Percentiles rank a stretch among this genome's conserved stretches.
Evolutionary conservation across 345 rosid species (phyloP).

Genomic region (Eucalyptus polyanthemos): DNA sequence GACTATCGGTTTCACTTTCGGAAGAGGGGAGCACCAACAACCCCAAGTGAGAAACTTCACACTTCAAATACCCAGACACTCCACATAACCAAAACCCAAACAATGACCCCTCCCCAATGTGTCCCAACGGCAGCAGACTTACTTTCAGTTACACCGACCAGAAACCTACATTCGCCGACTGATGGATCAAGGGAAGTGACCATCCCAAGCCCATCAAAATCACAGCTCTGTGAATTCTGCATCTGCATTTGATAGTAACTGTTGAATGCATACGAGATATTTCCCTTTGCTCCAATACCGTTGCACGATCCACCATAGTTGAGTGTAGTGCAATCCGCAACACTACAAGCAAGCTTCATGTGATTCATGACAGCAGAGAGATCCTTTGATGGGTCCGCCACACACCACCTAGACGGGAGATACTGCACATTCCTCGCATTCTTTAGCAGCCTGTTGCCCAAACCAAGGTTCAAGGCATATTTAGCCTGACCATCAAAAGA

Average conservation of each 20-base stretch:
- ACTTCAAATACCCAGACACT: constrained; percentile 17
- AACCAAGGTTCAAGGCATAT: constrained; percentile 64
- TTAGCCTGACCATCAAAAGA: constrained; percentile 97
- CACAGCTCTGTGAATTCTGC: constrained; percentile 76
- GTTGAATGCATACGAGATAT: constrained; percentile 87
- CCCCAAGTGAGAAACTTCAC: constrained; percentile 14
- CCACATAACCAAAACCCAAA: constrained; percentile 21
- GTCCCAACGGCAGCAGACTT: constrained; percentile 18
- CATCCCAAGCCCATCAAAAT: constrained; percentile 86
- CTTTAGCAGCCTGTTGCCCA: constrained; percentile 58
- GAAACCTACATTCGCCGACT: constrained; percentile 80
- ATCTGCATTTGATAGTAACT: constrained; percentile 85
- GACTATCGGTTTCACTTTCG: neutral
- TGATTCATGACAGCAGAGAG: constrained; percentile 57
- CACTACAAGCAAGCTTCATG: constrained; percentile 61
- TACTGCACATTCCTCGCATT: constrained; percentile 65
- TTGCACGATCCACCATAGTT: constrained; percentile 83
- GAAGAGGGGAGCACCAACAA: constrained; percentile 18
- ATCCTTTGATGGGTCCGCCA: constrained; percentile 67
- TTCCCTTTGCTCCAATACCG: constrained; percentile 71
- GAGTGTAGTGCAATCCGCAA: constrained; percentile 91
- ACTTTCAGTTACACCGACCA: constrained; percentile 68
- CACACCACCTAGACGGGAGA: constrained; percentile 93
- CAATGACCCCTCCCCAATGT: constrained; percentile 7
- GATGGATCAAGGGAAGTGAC: constrained; percentile 86